Percentiles rank a stretch among this genome's conserved stretches.
Conservation (phyloP, 169 alveolate species). For the Haemoproteus tartakovskyi region DNA sequence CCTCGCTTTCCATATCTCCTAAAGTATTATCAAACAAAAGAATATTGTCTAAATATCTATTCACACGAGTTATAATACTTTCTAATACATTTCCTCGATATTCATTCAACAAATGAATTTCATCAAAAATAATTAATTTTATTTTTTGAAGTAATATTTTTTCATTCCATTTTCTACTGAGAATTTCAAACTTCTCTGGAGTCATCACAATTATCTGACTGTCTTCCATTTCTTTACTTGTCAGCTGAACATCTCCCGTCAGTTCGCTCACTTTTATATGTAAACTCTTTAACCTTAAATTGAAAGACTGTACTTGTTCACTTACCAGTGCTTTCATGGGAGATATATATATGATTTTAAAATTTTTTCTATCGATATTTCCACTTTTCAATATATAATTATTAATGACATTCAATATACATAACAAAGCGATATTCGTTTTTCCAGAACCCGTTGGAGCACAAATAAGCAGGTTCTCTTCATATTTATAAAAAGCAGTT, state of each 20-base stretch:
- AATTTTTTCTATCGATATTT: conserved; percentile 72
- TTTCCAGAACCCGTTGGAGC: conserved; percentile 99
- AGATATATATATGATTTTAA: conserved; percentile 97
- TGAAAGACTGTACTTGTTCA: conserved; percentile 88
- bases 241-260: conserved; percentile 94
- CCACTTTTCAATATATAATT: conserved; percentile 67
- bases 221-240: conserved; percentile 94
- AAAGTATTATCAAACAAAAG: conserved; percentile 70
- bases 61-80: conserved; percentile 97
- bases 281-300: conserved; percentile 76
- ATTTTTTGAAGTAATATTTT: conserved; percentile 88
- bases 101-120: conserved; percentile 99
- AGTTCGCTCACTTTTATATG: conserved; percentile 93
- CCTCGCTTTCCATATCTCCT: conserved; percentile 51
- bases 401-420: conserved; percentile 91
- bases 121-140: conserved; percentile 98
- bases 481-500: conserved; percentile 89
- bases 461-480: conserved; percentile 96
- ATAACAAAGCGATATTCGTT: conserved; percentile 98
- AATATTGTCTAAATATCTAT: conserved; percentile 80
- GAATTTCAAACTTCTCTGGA: conserved; percentile 99
- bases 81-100: conserved; percentile 99
- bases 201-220: conserved; percentile 98
- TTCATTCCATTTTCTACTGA: conserved; percentile 97
- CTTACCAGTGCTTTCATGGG: conserved; percentile 99